Base-by-base conservation (phyloP, 2,329 filamentous ascomycete species). In the Hymenoscyphus salicellus region DNA sequence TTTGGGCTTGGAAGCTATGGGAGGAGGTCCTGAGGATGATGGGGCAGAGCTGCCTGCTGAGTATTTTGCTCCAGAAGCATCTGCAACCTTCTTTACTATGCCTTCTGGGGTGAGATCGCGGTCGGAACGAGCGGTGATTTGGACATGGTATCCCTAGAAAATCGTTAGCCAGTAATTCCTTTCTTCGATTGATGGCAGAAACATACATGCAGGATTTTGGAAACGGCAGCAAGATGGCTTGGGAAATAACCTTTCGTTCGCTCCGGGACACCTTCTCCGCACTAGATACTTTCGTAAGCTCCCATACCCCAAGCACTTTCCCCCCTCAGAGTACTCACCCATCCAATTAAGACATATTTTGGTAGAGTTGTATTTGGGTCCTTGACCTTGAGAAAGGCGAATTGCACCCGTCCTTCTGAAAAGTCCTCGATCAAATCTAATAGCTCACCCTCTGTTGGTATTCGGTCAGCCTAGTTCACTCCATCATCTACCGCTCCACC, bases 161-260 rank as follows among this genome's bases (percentile, higher is more conserved):
- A 69, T 63, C 38, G 58, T 70, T 55, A 66, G 66, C 32, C 67
- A 46, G 36, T 36, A 36, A 38, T 46, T 58, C 28, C 58, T 62
- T 23, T 28, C 56, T 49, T 57, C 32, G 38, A 6, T 36, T 56
- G 17, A 30, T 56, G 17, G 28, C n/a, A 52, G 8, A 11, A 52
- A 38, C 58, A 46, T 30, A 89, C 88, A 80, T 97, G 93, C 52
- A 99, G 86, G 71, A 97, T 84, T 79, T 97, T 97, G 67, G 93
- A 89, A 43, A 98, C 93, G 58, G 92, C 89, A 66, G 90, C 89
- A 58, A 95, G 82, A 79, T 99, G 94, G 79, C 93, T 97, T 70
- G 92, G 97, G 77, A 99, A 99, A 80, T 98, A 98, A 70, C 95
- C 95, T 80, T 98, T 99, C 67, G 94, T 98, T 73, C 94, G 85